Evolutionary conservation across 768 basidiomycete species (phyloP), one percentile per base, ranked within the genome.

Genomic region (Suillus alpinus): DNA sequence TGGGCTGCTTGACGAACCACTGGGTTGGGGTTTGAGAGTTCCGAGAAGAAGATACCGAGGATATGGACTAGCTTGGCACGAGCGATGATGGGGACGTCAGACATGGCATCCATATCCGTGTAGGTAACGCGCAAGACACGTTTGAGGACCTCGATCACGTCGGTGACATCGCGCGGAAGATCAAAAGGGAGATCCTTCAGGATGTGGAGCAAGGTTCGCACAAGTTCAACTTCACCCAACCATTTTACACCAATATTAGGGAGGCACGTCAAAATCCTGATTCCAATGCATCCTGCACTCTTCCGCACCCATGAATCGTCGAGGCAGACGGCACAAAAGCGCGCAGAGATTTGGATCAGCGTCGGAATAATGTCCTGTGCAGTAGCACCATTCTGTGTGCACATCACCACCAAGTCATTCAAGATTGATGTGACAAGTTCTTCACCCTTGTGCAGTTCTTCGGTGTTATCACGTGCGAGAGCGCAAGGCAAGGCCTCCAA

Each of bases 141-240:
- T 53, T 81, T 80, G 51, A 98, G 79, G n/a, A 92, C 87, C 59
- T 90, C 86, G 8, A 87, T 78, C 20, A 96, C 90, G 51, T 89
- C 85, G 36, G 88, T 84, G 31, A 93, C 85, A 65, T 95, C 87
- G 6, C 86, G 84, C 16, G 95, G 92, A 23, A 95, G 81, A 67
- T 98, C 95, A 64, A 85, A 83, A 0, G 96, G 95, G 67, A 97
- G 89, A 69, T 98, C 96, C 71, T 98, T 97, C 52, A 99, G 79
- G 62, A 95, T 88, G 68, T 94, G 93, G 34, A 98, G 80, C 29
- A 98, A 81, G 5, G 91, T 94, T 56, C 95, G 91, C 57, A 94
- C 85, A 63, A 97, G 85, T 64, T 98, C 96, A 34, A 92, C 81
- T 71, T 96, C 92, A 62, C 84, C 81, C 58, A 94, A 81, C 91